A percentile compares a stretch with the other conserved stretches of the same genome.
Evolutionary conservation across 257 asterid species (phyloP).

Genomic region (Salvia rosmarinus): DNA sequence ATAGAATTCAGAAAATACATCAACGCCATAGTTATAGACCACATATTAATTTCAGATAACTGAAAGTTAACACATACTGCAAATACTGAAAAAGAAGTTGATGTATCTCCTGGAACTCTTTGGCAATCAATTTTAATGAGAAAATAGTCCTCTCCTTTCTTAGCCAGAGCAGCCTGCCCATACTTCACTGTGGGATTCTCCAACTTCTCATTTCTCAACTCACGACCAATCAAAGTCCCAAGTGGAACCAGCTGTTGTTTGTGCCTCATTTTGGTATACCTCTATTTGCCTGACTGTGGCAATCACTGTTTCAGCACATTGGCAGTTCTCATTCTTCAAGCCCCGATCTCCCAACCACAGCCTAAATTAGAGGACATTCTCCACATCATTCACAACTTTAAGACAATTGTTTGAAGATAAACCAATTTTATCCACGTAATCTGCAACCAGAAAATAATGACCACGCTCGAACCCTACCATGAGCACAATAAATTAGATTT

Average conservation of each 20-base stretch:
- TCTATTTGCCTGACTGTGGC: slow-evolving; percentile 59
- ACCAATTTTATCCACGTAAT: slow-evolving; percentile 9
- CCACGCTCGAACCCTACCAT: neutral
- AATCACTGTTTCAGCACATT: slow-evolving; percentile 48
- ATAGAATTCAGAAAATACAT: slow-evolving; percentile 9
- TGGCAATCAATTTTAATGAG: slow-evolving; percentile 66
- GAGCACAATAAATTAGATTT: neutral
- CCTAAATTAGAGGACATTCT: slow-evolving; percentile 16
- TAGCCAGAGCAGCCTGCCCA: slow-evolving; percentile 86
- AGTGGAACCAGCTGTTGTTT: slow-evolving; percentile 68
- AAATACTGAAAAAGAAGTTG: slow-evolving; percentile 75
- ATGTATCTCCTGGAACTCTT: slow-evolving; percentile 66
- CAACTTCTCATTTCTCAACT: slow-evolving; percentile 70
- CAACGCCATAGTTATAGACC: neutral
- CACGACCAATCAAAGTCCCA: slow-evolving; percentile 83
- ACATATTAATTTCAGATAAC: neutral
- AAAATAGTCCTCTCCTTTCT: slow-evolving; percentile 92
- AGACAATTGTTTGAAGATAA: slow-evolving; percentile 21
- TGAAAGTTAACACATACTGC: slow-evolving; percentile 54
- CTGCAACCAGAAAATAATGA: neutral
- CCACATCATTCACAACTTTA: slow-evolving; percentile 12
- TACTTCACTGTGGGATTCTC: slow-evolving; percentile 73
- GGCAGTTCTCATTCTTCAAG: slow-evolving; percentile 40
- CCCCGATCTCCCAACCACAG: slow-evolving; percentile 37
- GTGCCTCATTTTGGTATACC: slow-evolving; percentile 67